These are phyloP conservation scores for Avena atlantica DNA, from an alignment of 176 grass and related monocot genomes.

Conservation along the genomic window DNA sequence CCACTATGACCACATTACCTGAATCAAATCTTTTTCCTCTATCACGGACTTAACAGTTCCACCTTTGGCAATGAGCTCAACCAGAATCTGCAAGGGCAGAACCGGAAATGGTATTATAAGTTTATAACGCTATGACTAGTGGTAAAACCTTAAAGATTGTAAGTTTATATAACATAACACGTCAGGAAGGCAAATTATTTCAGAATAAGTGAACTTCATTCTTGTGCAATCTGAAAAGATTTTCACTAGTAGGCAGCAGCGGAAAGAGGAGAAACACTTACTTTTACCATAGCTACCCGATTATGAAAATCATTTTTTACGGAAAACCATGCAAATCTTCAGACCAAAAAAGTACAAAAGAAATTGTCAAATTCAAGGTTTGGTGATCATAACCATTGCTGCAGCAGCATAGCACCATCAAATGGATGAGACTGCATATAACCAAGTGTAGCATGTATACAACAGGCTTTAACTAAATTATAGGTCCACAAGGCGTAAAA, in stretches of 20 bases:
- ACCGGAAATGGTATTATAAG: not conserved
- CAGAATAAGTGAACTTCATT: slow-evolving; percentile 17
- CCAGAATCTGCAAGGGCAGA: slow-evolving; percentile 68
- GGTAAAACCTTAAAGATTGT: not conserved
- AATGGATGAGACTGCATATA: not conserved
- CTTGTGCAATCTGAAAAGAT: slow-evolving; percentile 6
- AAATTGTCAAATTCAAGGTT: not conserved
- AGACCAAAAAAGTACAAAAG: not conserved
- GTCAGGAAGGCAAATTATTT: not conserved
- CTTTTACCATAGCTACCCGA: not conserved
- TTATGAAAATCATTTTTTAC: slow-evolving; percentile 7
- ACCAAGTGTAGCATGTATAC: not conserved
- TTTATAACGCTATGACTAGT: not conserved
- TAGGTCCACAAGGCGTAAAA: not conserved
- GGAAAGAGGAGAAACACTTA: slow-evolving; percentile 1
- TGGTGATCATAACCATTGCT: slow-evolving; percentile 4
- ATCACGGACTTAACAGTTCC: slow-evolving; percentile 85
- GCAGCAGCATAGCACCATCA: not conserved
- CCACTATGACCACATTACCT: slow-evolving; percentile 51
- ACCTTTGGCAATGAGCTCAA: slow-evolving; percentile 81
- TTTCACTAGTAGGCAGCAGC: not conserved
- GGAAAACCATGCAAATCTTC: slow-evolving; percentile 18
- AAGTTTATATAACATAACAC: not conserved
- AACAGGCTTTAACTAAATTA: not conserved
- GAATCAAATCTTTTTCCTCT: slow-evolving; percentile 93